phyloP scores from a whole-genome alignment of 257 asterid species.

The Thymus quinquecostatus region DNA sequence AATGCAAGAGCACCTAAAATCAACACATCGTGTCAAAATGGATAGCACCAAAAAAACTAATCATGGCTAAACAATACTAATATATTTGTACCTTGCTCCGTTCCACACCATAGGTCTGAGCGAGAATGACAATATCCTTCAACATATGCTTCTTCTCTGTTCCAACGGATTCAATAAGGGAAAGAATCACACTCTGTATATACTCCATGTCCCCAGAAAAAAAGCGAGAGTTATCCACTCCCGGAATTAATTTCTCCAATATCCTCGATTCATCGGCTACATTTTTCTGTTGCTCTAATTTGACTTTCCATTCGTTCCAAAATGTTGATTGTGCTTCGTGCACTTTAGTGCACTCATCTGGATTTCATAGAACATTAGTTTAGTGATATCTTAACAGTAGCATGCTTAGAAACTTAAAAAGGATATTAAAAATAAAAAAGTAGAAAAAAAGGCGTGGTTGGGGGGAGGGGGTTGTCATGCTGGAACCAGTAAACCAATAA shows the following conservation, averaged over 20 bases:
- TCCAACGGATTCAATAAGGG: constrained; percentile 74
- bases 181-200: constrained; percentile 64
- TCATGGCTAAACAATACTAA: constrained; percentile 14
- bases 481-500: constrained; percentile 29
- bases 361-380: constrained; percentile 33
- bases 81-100: constrained; percentile 59
- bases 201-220: constrained; percentile 82
- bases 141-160: constrained; percentile 73
- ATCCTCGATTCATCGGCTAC: constrained; percentile 85
- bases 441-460: background rate
- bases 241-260: constrained; percentile 88
- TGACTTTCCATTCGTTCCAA: constrained; percentile 97
- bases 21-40: constrained; percentile 28
- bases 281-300: constrained; percentile 85
- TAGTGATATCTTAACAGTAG: constrained; percentile 13
- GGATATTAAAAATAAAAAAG: background rate
- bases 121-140: constrained; percentile 64
- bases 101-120: constrained; percentile 72
- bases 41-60: background rate
- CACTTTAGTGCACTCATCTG: constrained; percentile 76
- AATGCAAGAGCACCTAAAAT: constrained; percentile 79
- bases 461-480: background rate
- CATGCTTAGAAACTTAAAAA: constrained; percentile 2
- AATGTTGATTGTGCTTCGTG: constrained; percentile 91
- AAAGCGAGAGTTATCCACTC: constrained; percentile 83